A percentile compares a stretch with the other conserved stretches of the same genome.
phyloP scores from a whole-genome alignment of 345 rosid species.

The Gossypium thurberi region DNA sequence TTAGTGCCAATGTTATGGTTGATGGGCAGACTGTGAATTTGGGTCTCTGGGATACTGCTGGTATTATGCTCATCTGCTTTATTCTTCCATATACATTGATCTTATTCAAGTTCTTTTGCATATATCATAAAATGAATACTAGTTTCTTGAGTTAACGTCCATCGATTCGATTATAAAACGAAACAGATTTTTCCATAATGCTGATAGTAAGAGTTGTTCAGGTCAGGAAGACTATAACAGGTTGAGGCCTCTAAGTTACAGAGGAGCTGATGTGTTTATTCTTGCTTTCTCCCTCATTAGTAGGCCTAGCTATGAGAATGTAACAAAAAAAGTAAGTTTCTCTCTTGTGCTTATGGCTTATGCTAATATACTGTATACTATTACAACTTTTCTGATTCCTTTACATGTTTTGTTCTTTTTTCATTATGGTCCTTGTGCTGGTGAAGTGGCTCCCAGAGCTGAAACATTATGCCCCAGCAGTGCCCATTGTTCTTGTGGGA shows the following conservation, averaged over 20 bases:
- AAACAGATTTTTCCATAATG: background rate
- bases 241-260: slow-evolving; percentile 46
- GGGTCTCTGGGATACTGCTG: slow-evolving; percentile 95
- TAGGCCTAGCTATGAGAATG: slow-evolving; percentile 50
- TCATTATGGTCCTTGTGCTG: slow-evolving; percentile 11
- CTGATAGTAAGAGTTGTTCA: slow-evolving; percentile 14
- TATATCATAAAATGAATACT: background rate
- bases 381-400: slow-evolving; percentile 18
- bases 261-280: slow-evolving; percentile 49
- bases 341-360: background rate
- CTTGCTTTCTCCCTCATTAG: slow-evolving; percentile 56
- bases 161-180: background rate
- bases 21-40: slow-evolving; percentile 79
- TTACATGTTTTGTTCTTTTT: slow-evolving; percentile 11
- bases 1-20: slow-evolving; percentile 86
- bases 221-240: slow-evolving; percentile 53
- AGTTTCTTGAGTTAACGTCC: background rate
- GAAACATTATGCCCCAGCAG: slow-evolving; percentile 71
- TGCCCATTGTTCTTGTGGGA: slow-evolving; percentile 77
- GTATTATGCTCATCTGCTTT: slow-evolving; percentile 34
- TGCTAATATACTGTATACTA: background rate
- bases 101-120: background rate
- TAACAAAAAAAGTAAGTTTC: slow-evolving; percentile 37
- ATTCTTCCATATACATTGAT: background rate
- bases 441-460: slow-evolving; percentile 87